A percentile compares a stretch with the other conserved stretches of the same genome.
These are phyloP conservation scores for Ophiocytium majus DNA, from an alignment of 352 stramenopile genomes.

Conservation along the genomic window DNA sequence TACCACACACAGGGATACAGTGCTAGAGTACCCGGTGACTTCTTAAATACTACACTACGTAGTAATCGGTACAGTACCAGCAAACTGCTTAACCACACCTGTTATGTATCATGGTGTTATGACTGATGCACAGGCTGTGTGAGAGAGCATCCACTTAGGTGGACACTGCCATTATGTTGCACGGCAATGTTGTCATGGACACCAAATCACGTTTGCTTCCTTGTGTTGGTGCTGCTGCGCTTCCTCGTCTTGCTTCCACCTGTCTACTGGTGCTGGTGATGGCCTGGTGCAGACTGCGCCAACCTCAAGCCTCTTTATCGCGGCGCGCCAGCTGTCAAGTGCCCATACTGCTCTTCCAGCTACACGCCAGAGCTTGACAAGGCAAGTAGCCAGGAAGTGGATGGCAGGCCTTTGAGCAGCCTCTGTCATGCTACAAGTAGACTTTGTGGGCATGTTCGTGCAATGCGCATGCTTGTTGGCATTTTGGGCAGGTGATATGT, in stretches of 20 bases:
- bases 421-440: background rate
- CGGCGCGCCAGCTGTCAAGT: conserved; percentile 78
- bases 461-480: background rate
- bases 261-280: background rate
- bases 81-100: no score
- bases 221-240: background rate
- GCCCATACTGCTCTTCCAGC: conserved; percentile 87
- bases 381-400: background rate
- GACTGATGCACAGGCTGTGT: background rate
- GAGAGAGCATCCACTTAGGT: background rate
- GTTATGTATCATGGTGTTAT: background rate
- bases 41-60: no score
- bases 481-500: background rate
- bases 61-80: no score
- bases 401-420: no score
- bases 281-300: conserved; percentile 67
- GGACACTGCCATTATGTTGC: background rate
- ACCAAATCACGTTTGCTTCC: no score
- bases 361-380: conserved; percentile 80
- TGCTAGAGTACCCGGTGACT: no score
- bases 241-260: background rate
- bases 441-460: background rate
- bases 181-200: no score
- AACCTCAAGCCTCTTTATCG: conserved; percentile 92
- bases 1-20: no score